These are phyloP conservation scores for Globisporangium splendens DNA, from an alignment of 352 stramenopile species.

Conservation along the genomic window DNA sequence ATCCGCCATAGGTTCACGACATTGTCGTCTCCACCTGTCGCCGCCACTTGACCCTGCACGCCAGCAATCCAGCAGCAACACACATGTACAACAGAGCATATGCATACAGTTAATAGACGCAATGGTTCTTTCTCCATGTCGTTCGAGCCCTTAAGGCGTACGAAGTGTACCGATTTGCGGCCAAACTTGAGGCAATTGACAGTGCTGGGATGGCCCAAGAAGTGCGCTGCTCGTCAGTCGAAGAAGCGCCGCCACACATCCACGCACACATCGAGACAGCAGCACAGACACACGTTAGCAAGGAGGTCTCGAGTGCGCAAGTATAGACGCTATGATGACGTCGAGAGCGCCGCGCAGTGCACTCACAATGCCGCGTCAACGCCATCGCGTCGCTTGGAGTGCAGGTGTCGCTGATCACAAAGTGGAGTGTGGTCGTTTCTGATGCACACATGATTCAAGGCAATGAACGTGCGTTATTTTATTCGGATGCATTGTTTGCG, in stretches of 20 bases:
- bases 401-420: not conserved
- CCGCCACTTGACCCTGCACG: conserved; percentile 69
- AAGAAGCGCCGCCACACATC: too few species aligned
- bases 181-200: conserved; percentile 84
- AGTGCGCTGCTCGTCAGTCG: conserved; percentile 56
- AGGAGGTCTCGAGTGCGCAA: conserved; percentile 1
- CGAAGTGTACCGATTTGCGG: conserved; percentile 57
- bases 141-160: not conserved
- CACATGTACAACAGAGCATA: not conserved
- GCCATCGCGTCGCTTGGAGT: conserved; percentile 26
- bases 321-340: not conserved
- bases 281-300: not conserved
- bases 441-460: too few species aligned
- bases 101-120: conserved; percentile 1
- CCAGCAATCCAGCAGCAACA: too few species aligned
- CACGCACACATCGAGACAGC: not conserved
- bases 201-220: conserved; percentile 74
- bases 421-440: too few species aligned
- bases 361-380: conserved; percentile 54
- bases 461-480: too few species aligned
- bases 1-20: conserved; percentile 85
- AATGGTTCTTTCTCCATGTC: not conserved
- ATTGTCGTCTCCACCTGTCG: conserved; percentile 74
- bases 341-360: too few species aligned
- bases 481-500: too few species aligned